These are phyloP conservation scores for Epichloe bromicola DNA, from an alignment of 2,329 filamentous ascomycete species.

Conservation along the genomic window DNA sequence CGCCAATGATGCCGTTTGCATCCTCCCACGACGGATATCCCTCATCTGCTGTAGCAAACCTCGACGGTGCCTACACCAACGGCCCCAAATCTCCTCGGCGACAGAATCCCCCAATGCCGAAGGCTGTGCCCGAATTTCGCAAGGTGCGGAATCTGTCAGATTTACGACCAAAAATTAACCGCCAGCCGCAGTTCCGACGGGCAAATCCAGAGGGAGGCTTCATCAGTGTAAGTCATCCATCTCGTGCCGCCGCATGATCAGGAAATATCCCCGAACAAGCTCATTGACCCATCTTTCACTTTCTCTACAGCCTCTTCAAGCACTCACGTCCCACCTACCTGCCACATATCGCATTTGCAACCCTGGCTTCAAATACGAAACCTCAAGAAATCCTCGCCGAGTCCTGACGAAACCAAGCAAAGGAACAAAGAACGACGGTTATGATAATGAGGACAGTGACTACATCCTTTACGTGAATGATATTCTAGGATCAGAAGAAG, in stretches of 20 bases:
- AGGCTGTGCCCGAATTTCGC: conserved; percentile 76
- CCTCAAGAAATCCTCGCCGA: conserved; percentile 85
- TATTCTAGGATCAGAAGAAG: conserved; percentile 93
- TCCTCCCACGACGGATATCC: conserved; percentile 60
- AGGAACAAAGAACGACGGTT: conserved; percentile 95
- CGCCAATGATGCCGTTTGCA: conserved; percentile 58
- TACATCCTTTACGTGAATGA: conserved; percentile 99
- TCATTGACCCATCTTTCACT: neutral
- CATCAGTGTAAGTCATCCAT: conserved; percentile 61
- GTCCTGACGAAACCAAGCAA: conserved; percentile 98
- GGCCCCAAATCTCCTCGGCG: conserved; percentile 47
- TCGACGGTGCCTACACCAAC: conserved; percentile 51
- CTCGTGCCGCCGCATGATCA: neutral
- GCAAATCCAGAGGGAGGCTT: conserved; percentile 93
- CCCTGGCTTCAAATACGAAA: conserved; percentile 96
- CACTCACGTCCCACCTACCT: conserved; percentile 81
- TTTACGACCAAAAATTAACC: conserved; percentile 68
- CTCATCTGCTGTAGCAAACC: conserved; percentile 54
- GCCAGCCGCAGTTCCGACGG: conserved; percentile 79
- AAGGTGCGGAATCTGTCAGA: conserved; percentile 63
- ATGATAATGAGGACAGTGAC: conserved; percentile 97
- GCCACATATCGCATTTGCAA: conserved; percentile 98
- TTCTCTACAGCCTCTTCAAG: conserved; percentile 72
- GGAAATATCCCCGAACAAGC: neutral
- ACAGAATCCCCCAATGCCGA: conserved; percentile 33